A percentile compares a stretch with the other conserved stretches of the same genome.
Evolutionary conservation across 805 yeast genomes (phyloP).

Genomic region (Lipomyces spencermartinsiae): DNA sequence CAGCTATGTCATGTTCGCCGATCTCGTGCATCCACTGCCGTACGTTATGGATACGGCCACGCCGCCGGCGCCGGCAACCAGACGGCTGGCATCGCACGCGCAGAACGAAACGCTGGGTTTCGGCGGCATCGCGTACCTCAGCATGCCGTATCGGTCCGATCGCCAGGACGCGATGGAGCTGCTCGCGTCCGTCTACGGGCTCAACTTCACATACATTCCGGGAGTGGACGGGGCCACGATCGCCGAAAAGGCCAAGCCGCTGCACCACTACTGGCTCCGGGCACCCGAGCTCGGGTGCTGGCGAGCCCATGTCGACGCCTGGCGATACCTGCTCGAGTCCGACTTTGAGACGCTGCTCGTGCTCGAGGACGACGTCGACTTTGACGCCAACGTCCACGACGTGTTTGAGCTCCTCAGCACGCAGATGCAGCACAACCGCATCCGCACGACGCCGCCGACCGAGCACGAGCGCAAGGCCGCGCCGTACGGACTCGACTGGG

Average conservation of each 20-base stretch:
- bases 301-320: slow-evolving; percentile 32
- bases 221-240: slow-evolving; percentile 24
- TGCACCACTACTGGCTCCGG: slow-evolving; percentile 10
- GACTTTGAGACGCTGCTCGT: slow-evolving; percentile 24
- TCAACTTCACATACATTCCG: slow-evolving; percentile 20
- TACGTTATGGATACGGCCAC: neutral
- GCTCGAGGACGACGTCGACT: slow-evolving; percentile 32
- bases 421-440: slow-evolving; percentile 28
- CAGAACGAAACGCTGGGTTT: slow-evolving; percentile 28
- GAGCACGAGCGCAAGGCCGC: slow-evolving; percentile 22
- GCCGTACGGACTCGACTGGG: slow-evolving; percentile 34
- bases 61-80: neutral
- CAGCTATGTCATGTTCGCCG: neutral
- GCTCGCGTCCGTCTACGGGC: slow-evolving; percentile 18
- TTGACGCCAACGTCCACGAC: slow-evolving; percentile 25
- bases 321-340: slow-evolving; percentile 27
- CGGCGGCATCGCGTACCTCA: slow-evolving; percentile 27
- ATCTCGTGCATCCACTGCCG: neutral
- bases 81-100: slow-evolving; percentile 11
- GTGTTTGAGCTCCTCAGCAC: slow-evolving; percentile 19
- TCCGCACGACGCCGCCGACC: slow-evolving; percentile 22
- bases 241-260: slow-evolving; percentile 24
- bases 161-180: slow-evolving; percentile 31
- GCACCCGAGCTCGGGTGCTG: slow-evolving; percentile 30
- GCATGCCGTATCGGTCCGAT: slow-evolving; percentile 29